phyloP scores from a whole-genome alignment of 176 grass and related monocot species.

The Thinopyrum elongatum region DNA sequence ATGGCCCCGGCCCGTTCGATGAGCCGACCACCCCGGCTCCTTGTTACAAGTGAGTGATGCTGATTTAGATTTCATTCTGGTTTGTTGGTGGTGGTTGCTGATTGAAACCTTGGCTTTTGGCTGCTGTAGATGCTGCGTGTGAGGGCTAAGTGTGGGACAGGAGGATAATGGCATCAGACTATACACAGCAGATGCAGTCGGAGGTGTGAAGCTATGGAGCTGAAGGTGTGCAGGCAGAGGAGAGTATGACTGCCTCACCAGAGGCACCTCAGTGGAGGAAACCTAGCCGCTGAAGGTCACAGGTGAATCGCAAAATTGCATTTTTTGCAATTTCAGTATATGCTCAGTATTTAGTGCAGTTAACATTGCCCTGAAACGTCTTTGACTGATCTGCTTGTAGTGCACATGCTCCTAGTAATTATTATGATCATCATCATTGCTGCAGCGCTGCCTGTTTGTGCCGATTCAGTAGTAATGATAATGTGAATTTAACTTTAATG shows the following conservation, averaged over 20 bases:
- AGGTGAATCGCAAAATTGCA: slow-evolving; percentile 12
- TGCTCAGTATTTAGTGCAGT: not conserved
- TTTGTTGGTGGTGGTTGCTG: not conserved
- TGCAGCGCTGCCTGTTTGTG: not conserved
- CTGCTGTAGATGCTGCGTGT: slow-evolving; percentile 77
- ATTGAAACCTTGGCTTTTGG: not conserved
- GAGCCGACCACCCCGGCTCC: slow-evolving; percentile 49
- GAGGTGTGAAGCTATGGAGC: slow-evolving; percentile 32
- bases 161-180: slow-evolving; percentile 83
- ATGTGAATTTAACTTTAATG: not conserved
- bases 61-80: not conserved
- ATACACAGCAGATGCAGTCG: slow-evolving; percentile 75
- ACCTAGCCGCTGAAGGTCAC: slow-evolving; percentile 11
- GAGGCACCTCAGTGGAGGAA: slow-evolving; percentile 34
- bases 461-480: not conserved
- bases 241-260: slow-evolving; percentile 28
- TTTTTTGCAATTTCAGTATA: not conserved
- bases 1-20: slow-evolving; percentile 58
- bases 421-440: not conserved
- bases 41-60: slow-evolving; percentile 58
- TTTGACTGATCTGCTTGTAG: not conserved
- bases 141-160: slow-evolving; percentile 75
- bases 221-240: slow-evolving; percentile 22
- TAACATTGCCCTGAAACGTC: not conserved
- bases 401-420: not conserved